These are phyloP conservation scores for Anthracocystis panici-leucophaei DNA, from an alignment of 1,284 basidiomycete genomes.

Conservation along the genomic window DNA sequence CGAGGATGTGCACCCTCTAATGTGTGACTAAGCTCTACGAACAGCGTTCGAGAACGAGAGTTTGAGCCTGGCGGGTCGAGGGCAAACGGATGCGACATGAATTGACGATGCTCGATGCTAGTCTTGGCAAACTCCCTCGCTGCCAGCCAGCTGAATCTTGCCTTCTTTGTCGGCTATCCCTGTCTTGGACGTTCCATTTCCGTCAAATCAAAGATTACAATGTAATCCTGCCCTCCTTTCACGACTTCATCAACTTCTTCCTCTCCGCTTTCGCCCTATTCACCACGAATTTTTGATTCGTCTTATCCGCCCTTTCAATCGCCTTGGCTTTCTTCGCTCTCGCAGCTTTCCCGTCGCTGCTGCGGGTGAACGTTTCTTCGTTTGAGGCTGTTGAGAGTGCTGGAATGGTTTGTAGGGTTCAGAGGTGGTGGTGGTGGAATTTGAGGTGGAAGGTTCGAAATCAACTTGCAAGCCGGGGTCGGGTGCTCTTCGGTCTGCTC, in stretches of 20 bases:
- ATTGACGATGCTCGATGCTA: too few species aligned
- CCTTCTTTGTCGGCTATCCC: too few species aligned
- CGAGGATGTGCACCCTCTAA: too few species aligned
- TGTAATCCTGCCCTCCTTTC: not conserved
- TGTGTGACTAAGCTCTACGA: too few species aligned
- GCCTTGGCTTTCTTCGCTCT: constrained; percentile 44
- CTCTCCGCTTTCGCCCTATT: constrained; percentile 38
- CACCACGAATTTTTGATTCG: constrained; percentile 30
- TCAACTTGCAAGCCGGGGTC: constrained; percentile 38
- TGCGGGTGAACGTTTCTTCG: constrained; percentile 10
- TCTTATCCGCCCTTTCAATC: constrained; percentile 50
- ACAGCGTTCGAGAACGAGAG: too few species aligned
- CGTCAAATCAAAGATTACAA: too few species aligned
- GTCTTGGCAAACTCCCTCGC: too few species aligned
- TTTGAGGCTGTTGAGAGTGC: constrained; percentile 21
- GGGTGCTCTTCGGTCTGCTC: constrained; percentile 42
- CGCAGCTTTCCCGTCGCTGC: constrained; percentile 23
- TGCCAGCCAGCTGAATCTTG: too few species aligned
- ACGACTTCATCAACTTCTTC: constrained; percentile 52
- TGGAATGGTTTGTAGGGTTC: constrained; percentile 40
- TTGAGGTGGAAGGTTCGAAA: constrained; percentile 15
- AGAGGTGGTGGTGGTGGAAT: not conserved
- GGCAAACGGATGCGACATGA: too few species aligned
- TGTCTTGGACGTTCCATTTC: too few species aligned
- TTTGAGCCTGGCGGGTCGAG: too few species aligned